Base-by-base conservation (phyloP, 78 protist genomes). In the Chrysochromulina parva region DNA sequence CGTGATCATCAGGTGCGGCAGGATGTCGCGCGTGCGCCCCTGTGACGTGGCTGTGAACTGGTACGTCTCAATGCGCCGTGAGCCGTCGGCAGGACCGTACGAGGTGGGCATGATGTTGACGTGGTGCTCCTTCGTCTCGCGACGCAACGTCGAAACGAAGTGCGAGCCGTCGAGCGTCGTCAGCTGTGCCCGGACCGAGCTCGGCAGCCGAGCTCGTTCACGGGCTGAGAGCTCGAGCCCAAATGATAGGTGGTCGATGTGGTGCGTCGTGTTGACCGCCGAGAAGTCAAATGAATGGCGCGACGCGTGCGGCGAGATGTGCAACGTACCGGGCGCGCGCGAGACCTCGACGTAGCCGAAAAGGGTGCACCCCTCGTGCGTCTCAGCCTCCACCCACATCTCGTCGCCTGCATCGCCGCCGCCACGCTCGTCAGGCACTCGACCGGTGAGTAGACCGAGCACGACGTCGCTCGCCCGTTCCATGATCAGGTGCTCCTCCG, bases 81-180 rank as follows among this genome's bases (percentile, higher is more conserved):
- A 38, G 38, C 38, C 38, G 38, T 38, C 38, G 38, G 38, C 38
- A 38, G 38, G 38, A 38, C 38, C 38, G 38, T 38, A 38, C 62
- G 71, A 65, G 26, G 82, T 74, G 28, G 82, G 82, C 22, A 74
- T n/a, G 53, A 74, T 74, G 82, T 74, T 74, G 57, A 74, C 55
- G 82, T 74, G 82, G 82, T 74, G 82, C 55, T 74, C 82, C 55
- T 74, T 53, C 55, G 82, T 74, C 28, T 65, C 71, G 71, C 26
- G 71, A 9, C n/a, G 24, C 71, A 20, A 20, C 28, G 71, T 65
- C 71, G 71, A 65, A 20, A 65, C 71, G 71, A 19, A 65, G 71
- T 65, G 71, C 71, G 16, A 20, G n/a, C 71, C 24, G 71, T 65
- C 71, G 28, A 65, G 71, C 16, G 24, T 65, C 9, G 28, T 19